phyloP scores from a whole-genome alignment of 345 rosid genomes.

The Limnanthes douglasii region DNA sequence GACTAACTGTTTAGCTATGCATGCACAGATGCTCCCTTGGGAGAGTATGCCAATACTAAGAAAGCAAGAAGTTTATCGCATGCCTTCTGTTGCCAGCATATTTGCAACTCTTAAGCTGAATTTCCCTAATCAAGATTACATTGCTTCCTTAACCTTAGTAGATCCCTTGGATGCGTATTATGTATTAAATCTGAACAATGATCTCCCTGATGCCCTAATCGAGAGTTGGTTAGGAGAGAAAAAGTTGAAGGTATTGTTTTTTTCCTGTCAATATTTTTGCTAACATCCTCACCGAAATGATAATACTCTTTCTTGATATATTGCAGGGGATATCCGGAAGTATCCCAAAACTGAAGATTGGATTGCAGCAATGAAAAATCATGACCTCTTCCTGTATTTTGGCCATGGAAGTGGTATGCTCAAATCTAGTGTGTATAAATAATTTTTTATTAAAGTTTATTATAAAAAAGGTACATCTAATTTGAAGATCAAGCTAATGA shows the following conservation, averaged over 20 bases:
- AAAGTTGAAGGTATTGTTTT: conserved; percentile 54
- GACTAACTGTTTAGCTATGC: conserved; percentile 8
- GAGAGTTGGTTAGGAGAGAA: conserved; percentile 76
- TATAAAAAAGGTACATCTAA: too few species aligned
- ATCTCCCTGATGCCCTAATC: conserved; percentile 50
- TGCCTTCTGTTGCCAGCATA: conserved; percentile 91
- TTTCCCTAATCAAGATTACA: conserved; percentile 17
- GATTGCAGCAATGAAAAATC: conserved; percentile 51
- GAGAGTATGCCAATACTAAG: conserved; percentile 75
- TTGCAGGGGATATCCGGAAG: conserved; percentile 78
- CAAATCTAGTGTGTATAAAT: too few species aligned
- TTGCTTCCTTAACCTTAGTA: conserved; percentile 42
- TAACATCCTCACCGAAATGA: neutral
- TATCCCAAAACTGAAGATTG: conserved; percentile 55
- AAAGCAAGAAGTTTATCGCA: conserved; percentile 83
- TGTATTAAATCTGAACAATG: conserved; percentile 79
- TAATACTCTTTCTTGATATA: too few species aligned
- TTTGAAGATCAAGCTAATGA: too few species aligned
- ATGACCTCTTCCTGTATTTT: conserved; percentile 79
- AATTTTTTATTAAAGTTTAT: too few species aligned
- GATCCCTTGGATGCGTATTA: conserved; percentile 90
- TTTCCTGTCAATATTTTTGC: neutral
- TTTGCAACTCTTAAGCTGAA: conserved; percentile 33
- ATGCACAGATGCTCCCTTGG: conserved; percentile 93
- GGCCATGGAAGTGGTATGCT: conserved; percentile 94